Conservation (phyloP, 1,139 yeast genomes). For the Taphrina confusa region DNA sequence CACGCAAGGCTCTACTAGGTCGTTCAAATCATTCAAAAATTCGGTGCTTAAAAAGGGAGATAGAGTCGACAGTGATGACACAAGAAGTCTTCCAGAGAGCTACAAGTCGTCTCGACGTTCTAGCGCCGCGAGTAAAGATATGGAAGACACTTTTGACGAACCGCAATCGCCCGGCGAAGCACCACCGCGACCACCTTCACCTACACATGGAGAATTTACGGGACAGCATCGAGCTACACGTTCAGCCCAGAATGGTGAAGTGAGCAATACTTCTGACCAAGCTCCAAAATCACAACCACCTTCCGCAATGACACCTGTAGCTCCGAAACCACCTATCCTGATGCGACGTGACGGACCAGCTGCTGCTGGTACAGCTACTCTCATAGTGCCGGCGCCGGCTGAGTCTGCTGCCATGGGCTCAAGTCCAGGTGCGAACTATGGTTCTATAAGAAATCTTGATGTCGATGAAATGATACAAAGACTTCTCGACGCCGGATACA, state of each 20-base stretch:
- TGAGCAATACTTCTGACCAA: conserved; percentile 29
- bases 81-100: conserved; percentile 4
- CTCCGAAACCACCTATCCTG: conserved; percentile 38
- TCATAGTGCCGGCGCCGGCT: conserved; percentile 24
- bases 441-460: conserved; percentile 45
- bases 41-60: conserved; percentile 25
- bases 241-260: conserved; percentile 24
- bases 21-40: conserved; percentile 44
- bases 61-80: conserved; percentile 12
- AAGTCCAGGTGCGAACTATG: conserved; percentile 29
- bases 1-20: conserved; percentile 50
- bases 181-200: conserved; percentile 30
- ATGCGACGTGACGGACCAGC: conserved; percentile 35
- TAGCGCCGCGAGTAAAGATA: conserved; percentile 16
- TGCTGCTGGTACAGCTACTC: conserved; percentile 33
- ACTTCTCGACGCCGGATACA: conserved; percentile 89
- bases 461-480: conserved; percentile 88
- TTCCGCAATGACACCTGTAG: conserved; percentile 34
- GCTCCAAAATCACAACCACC: conserved; percentile 34
- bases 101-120: conserved; percentile 29
- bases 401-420: conserved; percentile 16
- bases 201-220: conserved; percentile 32
- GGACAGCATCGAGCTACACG: conserved; percentile 21
- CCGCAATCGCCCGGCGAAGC: conserved; percentile 22
- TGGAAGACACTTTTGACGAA: conserved; percentile 24